phyloP scores from a whole-genome alignment of 305 asterid genomes.

The Fraxinus greggii region DNA sequence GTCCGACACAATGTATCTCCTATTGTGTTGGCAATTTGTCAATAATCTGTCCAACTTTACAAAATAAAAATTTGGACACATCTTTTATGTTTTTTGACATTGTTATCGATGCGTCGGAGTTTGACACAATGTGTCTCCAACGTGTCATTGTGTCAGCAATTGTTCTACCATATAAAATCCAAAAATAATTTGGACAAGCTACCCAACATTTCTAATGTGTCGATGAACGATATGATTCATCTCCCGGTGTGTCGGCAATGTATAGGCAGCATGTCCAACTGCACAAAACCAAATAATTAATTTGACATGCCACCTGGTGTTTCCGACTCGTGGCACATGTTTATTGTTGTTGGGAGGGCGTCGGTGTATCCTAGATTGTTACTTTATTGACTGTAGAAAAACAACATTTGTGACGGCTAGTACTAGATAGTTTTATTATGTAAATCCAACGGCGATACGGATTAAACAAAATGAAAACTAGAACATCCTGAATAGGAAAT shows the following conservation, averaged over 20 bases:
- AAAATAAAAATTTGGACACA: neutral
- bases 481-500: conserved; percentile 8
- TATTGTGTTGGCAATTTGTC: neutral
- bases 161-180: neutral
- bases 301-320: neutral
- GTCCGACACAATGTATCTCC: neutral
- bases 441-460: neutral
- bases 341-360: neutral
- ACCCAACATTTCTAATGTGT: neutral
- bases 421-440: neutral
- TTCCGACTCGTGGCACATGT: neutral
- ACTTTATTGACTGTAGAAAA: neutral
- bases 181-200: neutral
- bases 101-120: neutral
- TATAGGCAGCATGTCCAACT: neutral
- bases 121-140: neutral
- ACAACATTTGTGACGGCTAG: neutral
- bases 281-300: neutral
- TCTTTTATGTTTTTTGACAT: neutral
- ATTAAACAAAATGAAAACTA: neutral
- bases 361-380: neutral
- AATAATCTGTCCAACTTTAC: neutral
- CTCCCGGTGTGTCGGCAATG: neutral
- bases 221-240: neutral
- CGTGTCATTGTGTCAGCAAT: neutral